Evolutionary conservation across 768 basidiomycete genomes (phyloP), one percentile per base, ranked within the genome.

Genomic region (Termitomyces sp.): DNA sequence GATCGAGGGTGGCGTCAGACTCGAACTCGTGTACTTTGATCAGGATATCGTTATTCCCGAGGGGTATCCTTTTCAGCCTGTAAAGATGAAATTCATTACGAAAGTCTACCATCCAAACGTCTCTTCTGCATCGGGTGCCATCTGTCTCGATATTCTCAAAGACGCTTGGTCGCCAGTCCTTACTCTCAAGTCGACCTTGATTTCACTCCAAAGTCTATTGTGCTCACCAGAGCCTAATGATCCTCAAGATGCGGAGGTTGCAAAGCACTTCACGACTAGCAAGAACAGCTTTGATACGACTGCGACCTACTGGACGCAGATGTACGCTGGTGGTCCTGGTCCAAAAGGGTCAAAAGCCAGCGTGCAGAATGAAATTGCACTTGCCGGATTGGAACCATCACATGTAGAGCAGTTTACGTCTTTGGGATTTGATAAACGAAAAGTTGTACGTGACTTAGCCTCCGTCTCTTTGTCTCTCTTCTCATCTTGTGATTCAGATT

Each of bases 1-100:
- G 14, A 60, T 57, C 25, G 43, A 36, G 34, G 34, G 56, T 47
- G 25, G 29, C 37, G 45, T 49, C 5, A 32, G 32, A 25, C 25
- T 59, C 36, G 12, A 25, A 25, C 12, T 59, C 29, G 11, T 49
- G 15, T 42, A 25, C 25, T 58, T 51, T 42, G 36, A 57, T 65
- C 68, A 94, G 92, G 95, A 98, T 70, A 98, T 98, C 66, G 81
- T 89, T 20, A 93, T 98, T 67, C 95, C 95, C 8, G 92, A 94
- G 48, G 86, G 92, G 53, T 94, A 94, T 71, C 92, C 91, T 17
- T 93, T 94, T 73, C 91, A 94, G 71, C 94, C 96, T 0, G 89
- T 96, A 57, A 97, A 98, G 82, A 97, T 98, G 94, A 96, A 95
- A 73, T 98, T 98, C 76, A 87, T 96, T 63, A 98, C 96, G 42